Conservation (phyloP, 2,329 filamentous ascomycete genomes). For the Arthroderma sp. region DNA sequence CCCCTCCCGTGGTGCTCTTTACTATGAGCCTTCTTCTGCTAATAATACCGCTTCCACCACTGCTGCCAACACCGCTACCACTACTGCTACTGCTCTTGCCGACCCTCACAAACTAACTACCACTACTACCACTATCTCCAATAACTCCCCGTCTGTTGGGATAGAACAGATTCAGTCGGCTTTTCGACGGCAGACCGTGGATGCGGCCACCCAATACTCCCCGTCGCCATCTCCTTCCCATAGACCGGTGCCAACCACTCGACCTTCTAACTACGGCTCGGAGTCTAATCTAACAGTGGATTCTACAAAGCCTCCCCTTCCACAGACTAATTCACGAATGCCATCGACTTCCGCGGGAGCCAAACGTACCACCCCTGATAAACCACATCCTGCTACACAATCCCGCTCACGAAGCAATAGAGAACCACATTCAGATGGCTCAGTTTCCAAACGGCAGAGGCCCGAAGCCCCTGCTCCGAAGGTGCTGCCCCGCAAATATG, state of each 20-base stretch:
- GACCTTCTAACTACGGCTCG: background rate
- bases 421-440: slow-evolving; percentile 11
- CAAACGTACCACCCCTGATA: slow-evolving; percentile 13
- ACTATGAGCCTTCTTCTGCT: background rate
- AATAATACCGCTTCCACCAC: background rate
- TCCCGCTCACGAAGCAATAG: background rate
- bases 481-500: slow-evolving; percentile 55
- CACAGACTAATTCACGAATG: slow-evolving; percentile 12
- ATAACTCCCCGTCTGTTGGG: slow-evolving; percentile 9
- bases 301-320: background rate
- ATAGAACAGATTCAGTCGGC: slow-evolving; percentile 10
- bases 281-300: no score
- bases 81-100: slow-evolving; percentile 17
- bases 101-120: slow-evolving; percentile 10
- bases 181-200: slow-evolving; percentile 27
- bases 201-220: slow-evolving; percentile 43
- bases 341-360: slow-evolving; percentile 9
- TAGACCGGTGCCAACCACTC: slow-evolving; percentile 1
- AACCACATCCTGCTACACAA: slow-evolving; percentile 8
- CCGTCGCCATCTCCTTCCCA: slow-evolving; percentile 29
- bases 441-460: slow-evolving; percentile 34
- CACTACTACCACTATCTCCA: background rate
- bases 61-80: slow-evolving; percentile 6
- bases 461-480: slow-evolving; percentile 36
- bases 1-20: background rate